Evolutionary conservation across 139 green algal species (phyloP).

Genomic region (Astrephomene gubernaculifera): DNA sequence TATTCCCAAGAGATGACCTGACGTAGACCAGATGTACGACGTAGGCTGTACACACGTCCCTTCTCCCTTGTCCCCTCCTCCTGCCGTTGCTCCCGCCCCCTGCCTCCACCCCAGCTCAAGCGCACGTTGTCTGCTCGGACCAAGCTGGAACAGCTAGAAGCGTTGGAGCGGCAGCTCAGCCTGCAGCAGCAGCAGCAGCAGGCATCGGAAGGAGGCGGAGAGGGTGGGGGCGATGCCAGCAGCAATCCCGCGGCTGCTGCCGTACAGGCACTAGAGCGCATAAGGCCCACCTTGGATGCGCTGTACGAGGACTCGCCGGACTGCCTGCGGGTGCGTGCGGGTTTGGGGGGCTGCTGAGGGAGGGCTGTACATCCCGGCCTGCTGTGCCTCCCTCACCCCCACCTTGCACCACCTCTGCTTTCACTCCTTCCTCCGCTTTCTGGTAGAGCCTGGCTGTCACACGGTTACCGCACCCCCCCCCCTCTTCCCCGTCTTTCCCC

Average conservation of each 20-base stretch:
- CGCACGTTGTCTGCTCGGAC: background rate
- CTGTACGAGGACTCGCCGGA: constrained; percentile 62
- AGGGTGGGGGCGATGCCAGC: background rate
- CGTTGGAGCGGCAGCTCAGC: constrained; percentile 1
- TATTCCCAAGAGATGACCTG: no score
- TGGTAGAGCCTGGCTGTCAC: no score
- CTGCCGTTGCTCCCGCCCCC: background rate
- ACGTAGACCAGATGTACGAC: no score
- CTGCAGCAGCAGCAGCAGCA: background rate
- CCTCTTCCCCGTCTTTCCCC: no score
- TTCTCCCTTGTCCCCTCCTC: no score
- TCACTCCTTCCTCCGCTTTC: no score
- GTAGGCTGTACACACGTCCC: no score
- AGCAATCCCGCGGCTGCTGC: background rate
- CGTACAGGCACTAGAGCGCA: background rate
- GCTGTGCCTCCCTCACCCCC: background rate
- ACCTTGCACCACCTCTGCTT: no score
- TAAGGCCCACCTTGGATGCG: constrained; percentile 14
- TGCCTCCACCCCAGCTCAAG: constrained; percentile 31
- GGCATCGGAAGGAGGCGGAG: background rate
- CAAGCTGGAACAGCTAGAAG: constrained; percentile 26
- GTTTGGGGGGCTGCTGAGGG: background rate
- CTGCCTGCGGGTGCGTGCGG: constrained; percentile 58
- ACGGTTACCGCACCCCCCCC: no score
- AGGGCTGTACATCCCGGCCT: background rate